Conservation (phyloP, 129 eudicot genomes). For the Logfia minima region DNA sequence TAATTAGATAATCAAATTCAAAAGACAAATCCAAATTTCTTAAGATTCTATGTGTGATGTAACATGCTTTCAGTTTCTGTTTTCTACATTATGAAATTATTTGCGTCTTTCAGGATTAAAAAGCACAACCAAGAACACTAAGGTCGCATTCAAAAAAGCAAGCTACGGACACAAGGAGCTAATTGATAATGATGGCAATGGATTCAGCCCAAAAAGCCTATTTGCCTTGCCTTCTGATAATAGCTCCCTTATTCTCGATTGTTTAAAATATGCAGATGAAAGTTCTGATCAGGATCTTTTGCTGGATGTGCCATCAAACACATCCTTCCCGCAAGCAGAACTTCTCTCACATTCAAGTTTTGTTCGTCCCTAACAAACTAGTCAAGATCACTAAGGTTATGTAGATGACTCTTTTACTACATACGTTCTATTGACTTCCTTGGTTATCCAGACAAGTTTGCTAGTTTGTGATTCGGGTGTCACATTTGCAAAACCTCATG, state of each 20-base stretch:
- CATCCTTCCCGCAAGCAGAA: slow-evolving; percentile 77
- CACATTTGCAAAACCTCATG: slow-evolving; percentile 19
- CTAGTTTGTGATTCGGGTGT: slow-evolving; percentile 13
- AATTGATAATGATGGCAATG: slow-evolving; percentile 44
- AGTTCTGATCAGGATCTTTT: slow-evolving; percentile 60
- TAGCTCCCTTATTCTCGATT: not conserved
- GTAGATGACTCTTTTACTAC: slow-evolving; percentile 26
- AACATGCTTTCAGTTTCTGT: not conserved
- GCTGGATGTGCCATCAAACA: slow-evolving; percentile 61
- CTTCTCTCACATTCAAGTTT: slow-evolving; percentile 55
- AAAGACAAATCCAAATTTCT: not conserved
- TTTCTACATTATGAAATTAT: not conserved
- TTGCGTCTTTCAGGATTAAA: slow-evolving; percentile 38
- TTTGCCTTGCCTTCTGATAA: slow-evolving; percentile 12
- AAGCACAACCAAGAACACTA: slow-evolving; percentile 30
- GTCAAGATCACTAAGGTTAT: slow-evolving; percentile 20
- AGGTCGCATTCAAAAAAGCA: not conserved
- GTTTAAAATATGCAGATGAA: slow-evolving; percentile 43
- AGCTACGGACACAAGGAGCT: slow-evolving; percentile 44
- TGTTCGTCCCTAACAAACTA: slow-evolving; percentile 21
- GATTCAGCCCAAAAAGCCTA: slow-evolving; percentile 50
- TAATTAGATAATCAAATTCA: not conserved
- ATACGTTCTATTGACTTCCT: slow-evolving; percentile 17
- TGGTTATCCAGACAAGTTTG: slow-evolving; percentile 18
- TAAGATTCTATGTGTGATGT: not conserved